A percentile compares a stretch with the other conserved stretches of the same genome.
These are phyloP conservation scores for Spizellomyces sp. DNA, from an alignment of 192 early-diverging fungal species.

Conservation along the genomic window DNA sequence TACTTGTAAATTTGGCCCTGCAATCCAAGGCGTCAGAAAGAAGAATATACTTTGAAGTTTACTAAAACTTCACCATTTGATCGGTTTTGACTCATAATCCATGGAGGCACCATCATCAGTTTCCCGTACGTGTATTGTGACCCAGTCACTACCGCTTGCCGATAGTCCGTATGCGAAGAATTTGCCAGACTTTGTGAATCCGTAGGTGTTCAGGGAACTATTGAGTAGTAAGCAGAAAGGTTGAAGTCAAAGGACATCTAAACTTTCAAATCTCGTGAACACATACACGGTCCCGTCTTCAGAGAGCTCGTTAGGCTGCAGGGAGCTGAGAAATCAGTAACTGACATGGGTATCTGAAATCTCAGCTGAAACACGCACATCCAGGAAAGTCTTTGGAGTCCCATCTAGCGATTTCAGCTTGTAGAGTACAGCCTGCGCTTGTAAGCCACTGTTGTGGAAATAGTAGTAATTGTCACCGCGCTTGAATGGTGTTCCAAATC, in stretches of 20 bases:
- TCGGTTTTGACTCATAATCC: conserved; percentile 44
- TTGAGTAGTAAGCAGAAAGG: neutral
- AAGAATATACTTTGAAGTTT: neutral
- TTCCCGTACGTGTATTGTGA: conserved; percentile 55
- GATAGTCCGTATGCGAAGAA: conserved; percentile 63
- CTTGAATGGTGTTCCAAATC: conserved; percentile 56
- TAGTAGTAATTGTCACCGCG: conserved; percentile 66
- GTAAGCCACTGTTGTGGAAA: conserved; percentile 63
- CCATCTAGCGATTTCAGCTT: conserved; percentile 47
- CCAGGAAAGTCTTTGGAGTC: conserved; percentile 50
- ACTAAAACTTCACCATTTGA: conserved; percentile 34
- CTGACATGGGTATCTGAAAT: conserved; percentile 31
- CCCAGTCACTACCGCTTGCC: conserved; percentile 67
- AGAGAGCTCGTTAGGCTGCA: conserved; percentile 28
- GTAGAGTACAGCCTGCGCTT: conserved; percentile 63
- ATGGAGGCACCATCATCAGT: conserved; percentile 29
- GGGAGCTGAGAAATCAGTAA: conserved; percentile 40
- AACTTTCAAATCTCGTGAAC: no score
- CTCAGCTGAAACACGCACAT: neutral
- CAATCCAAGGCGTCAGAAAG: conserved; percentile 10
- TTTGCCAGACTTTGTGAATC: conserved; percentile 61
- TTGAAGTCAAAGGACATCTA: no score
- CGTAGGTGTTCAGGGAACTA: conserved; percentile 41
- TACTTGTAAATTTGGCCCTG: conserved; percentile 61
- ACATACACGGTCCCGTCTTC: conserved; percentile 33